Percentiles rank a stretch among this genome's conserved stretches.
These are phyloP conservation scores for Mortierella sp. DNA, from an alignment of 371 early-diverging fungal genomes.

Conservation along the genomic window DNA sequence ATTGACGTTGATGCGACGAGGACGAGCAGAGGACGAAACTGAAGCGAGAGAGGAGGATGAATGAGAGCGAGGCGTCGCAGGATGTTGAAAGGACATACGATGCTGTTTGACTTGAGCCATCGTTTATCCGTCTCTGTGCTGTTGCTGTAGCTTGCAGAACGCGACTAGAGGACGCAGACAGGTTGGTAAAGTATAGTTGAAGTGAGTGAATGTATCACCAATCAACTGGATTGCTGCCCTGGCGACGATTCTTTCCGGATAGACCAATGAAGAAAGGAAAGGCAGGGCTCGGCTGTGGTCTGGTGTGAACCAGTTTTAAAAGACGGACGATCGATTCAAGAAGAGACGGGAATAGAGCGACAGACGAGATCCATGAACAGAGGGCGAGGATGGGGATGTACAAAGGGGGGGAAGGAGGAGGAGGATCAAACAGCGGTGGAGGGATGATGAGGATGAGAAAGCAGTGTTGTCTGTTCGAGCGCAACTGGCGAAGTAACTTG, in stretches of 20 bases:
- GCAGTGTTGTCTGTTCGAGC: not conserved
- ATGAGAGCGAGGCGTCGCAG: conserved; percentile 24
- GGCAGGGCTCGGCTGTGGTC: conserved; percentile 1
- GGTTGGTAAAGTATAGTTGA: too few species aligned
- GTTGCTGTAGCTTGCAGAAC: too few species aligned
- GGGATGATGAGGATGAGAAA: not conserved
- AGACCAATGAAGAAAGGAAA: too few species aligned
- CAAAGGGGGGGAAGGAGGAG: not conserved
- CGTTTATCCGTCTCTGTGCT: too few species aligned
- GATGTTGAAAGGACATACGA: conserved; percentile 24
- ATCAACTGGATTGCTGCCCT: too few species aligned
- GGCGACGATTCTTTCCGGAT: too few species aligned
- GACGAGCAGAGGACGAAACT: conserved; percentile 14
- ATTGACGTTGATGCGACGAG: conserved; percentile 44
- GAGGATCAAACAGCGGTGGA: not conserved
- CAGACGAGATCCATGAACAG: not conserved
- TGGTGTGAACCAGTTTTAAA: conserved; percentile 7
- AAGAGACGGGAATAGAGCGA: conserved; percentile 6
- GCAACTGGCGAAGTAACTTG: too few species aligned
- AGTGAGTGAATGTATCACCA: too few species aligned
- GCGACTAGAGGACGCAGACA: too few species aligned
- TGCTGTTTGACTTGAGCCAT: conserved; percentile 37
- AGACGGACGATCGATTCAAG: conserved; percentile 2
- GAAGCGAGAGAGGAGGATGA: conserved; percentile 39
- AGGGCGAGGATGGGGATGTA: not conserved